Percentiles rank a stretch among this genome's conserved stretches.
Conservation (phyloP, 1,284 basidiomycete genomes). For the Singerocomus inundabilis region DNA sequence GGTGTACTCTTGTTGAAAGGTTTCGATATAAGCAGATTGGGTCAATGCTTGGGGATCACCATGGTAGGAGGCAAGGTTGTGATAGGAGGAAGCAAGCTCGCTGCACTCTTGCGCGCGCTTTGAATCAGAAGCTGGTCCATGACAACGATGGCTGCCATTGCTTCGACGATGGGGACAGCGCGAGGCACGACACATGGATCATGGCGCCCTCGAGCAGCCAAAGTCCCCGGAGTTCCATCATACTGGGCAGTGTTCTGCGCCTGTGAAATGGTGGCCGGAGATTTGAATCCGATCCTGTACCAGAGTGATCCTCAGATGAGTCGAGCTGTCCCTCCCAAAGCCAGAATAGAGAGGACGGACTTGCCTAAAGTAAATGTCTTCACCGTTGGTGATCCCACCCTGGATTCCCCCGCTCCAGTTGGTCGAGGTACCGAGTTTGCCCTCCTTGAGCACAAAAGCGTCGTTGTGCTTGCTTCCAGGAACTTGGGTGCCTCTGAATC, state of each 20-base stretch:
- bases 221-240: constrained; percentile 82
- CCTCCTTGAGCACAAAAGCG: constrained; percentile 74
- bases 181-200: constrained; percentile 98
- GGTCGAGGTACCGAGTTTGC: constrained; percentile 79
- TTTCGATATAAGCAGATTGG: neutral
- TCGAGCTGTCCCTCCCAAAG: neutral
- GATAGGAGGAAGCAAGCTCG: constrained; percentile 68
- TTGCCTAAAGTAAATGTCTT: constrained; percentile 96
- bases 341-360: constrained; percentile 16
- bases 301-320: constrained; percentile 7
- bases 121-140: constrained; percentile 93
- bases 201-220: constrained; percentile 91
- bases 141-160: constrained; percentile 94
- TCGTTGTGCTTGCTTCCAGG: constrained; percentile 96
- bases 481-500: constrained; percentile 95
- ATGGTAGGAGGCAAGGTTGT: constrained; percentile 87
- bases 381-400: constrained; percentile 97
- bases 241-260: constrained; percentile 91
- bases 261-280: constrained; percentile 96
- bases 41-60: constrained; percentile 52
- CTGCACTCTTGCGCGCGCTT: constrained; percentile 73
- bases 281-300: constrained; percentile 91
- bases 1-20: constrained; percentile 8
- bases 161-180: constrained; percentile 97
- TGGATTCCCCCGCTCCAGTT: constrained; percentile 99